A percentile compares a stretch with the other conserved stretches of the same genome.
phyloP scores from a whole-genome alignment of 2,329 filamentous ascomycete species.

The Teratosphaeria pseudoeucalypti region DNA sequence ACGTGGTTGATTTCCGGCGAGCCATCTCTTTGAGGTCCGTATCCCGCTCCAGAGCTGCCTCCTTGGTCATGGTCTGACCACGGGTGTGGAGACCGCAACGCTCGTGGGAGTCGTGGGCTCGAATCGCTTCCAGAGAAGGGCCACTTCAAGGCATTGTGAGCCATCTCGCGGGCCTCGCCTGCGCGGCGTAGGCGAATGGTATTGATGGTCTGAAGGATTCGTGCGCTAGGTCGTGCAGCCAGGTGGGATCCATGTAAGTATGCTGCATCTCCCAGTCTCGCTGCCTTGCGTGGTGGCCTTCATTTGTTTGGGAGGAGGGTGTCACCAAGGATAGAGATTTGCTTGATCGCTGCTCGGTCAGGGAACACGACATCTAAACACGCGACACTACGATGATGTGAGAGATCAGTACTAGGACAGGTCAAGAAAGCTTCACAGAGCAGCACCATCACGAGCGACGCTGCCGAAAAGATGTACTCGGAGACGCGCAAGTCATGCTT shows the following conservation, averaged over 20 bases:
- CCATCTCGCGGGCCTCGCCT: neutral
- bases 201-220: neutral
- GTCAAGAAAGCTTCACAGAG: neutral
- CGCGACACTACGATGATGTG: neutral
- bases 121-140: neutral
- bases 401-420: neutral
- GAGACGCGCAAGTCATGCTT: neutral
- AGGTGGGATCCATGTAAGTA: neutral
- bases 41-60: neutral
- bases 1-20: neutral
- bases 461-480: neutral
- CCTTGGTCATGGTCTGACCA: neutral
- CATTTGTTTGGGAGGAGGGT: neutral
- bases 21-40: neutral
- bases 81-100: neutral
- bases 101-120: neutral
- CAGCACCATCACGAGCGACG: neutral
- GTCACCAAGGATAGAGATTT: neutral
- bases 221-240: neutral
- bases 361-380: neutral
- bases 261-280: neutral
- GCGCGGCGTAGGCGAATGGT: neutral
- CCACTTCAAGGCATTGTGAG: neutral
- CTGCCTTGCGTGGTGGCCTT: neutral
- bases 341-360: neutral